A percentile compares a stretch with the other conserved stretches of the same genome.
Evolutionary conservation across 805 yeast species (phyloP).

Genomic region (Kazachstania viticola): DNA sequence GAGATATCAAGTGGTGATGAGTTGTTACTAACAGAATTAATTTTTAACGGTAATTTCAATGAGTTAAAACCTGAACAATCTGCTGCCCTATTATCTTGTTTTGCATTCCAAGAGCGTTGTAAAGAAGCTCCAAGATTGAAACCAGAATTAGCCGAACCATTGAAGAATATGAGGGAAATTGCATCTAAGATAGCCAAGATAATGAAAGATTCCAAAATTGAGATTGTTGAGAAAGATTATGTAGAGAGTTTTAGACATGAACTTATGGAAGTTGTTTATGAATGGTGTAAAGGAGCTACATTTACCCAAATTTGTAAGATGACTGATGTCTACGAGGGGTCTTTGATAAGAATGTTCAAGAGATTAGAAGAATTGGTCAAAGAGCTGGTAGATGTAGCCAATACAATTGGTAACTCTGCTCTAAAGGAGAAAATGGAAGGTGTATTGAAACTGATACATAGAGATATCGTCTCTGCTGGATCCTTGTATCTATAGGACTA

Average conservation of each 20-base stretch:
- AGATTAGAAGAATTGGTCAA: constrained; percentile 86
- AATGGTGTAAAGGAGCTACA: constrained; percentile 94
- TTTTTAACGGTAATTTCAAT: constrained; percentile 90
- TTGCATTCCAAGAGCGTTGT: constrained; percentile 93
- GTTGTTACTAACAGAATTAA: constrained; percentile 73
- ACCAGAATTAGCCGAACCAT: constrained; percentile 88
- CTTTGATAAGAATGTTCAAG: constrained; percentile 87
- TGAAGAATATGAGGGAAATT: constrained; percentile 78
- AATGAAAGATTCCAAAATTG: constrained; percentile 81
- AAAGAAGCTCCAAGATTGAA: constrained; percentile 77
- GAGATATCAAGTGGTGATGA: constrained; percentile 88
- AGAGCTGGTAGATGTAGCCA: constrained; percentile 85
- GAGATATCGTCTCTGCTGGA: constrained; percentile 95
- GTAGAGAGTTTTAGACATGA: constrained; percentile 86
- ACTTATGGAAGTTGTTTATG: constrained; percentile 90
- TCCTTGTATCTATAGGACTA: constrained; percentile 57
- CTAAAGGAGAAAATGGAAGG: constrained; percentile 82
- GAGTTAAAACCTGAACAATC: constrained; percentile 82
- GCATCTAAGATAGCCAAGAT: constrained; percentile 85
- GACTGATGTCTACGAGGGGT: constrained; percentile 98
- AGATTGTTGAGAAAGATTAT: constrained; percentile 82
- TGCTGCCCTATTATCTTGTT: constrained; percentile 86
- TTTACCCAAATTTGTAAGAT: constrained; percentile 95
- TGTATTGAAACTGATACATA: constrained; percentile 74
- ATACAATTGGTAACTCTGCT: constrained; percentile 83